Evolutionary conservation across 2,329 filamentous ascomycete species (phyloP).

Genomic region (Claviceps humidiphila): DNA sequence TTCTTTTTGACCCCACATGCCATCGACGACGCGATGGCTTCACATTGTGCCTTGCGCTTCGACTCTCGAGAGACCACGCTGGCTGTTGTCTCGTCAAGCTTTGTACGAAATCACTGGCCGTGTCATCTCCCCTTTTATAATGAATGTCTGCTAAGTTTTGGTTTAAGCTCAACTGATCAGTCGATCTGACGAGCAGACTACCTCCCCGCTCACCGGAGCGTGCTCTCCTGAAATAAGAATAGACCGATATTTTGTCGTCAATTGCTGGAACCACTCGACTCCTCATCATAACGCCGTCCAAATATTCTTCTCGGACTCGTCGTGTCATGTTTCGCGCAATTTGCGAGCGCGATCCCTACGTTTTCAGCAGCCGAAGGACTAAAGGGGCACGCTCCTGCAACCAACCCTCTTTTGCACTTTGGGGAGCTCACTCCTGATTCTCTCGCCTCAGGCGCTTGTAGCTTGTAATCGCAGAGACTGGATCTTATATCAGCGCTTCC

Average conservation of each 20-base stretch:
- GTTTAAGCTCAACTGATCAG: not conserved
- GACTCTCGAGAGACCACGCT: not conserved
- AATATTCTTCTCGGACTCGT: not conserved
- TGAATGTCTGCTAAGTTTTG: not conserved
- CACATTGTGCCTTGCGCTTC: not conserved
- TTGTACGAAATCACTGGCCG: not conserved
- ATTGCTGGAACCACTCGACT: too few species aligned
- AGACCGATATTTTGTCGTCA: not conserved
- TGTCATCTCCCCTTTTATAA: not conserved
- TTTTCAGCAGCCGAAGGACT: not conserved
- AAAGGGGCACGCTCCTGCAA: conserved; percentile 3
- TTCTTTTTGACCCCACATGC: not conserved
- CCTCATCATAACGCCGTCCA: not conserved
- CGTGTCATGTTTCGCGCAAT: not conserved
- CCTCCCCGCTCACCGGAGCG: not conserved
- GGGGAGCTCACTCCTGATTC: not conserved
- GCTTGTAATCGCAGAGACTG: conserved; percentile 9
- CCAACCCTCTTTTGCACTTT: conserved; percentile 1
- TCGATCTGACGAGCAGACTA: too few species aligned
- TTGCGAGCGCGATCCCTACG: not conserved
- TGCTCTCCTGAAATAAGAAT: not conserved
- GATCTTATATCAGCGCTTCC: conserved; percentile 1
- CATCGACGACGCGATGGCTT: not conserved
- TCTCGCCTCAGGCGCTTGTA: conserved; percentile 1
- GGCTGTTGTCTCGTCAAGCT: not conserved